A percentile compares a stretch with the other conserved stretches of the same genome.
These are phyloP conservation scores for Posidonia oceanica DNA, from an alignment of 116 monocot genomes.

Conservation along the genomic window DNA sequence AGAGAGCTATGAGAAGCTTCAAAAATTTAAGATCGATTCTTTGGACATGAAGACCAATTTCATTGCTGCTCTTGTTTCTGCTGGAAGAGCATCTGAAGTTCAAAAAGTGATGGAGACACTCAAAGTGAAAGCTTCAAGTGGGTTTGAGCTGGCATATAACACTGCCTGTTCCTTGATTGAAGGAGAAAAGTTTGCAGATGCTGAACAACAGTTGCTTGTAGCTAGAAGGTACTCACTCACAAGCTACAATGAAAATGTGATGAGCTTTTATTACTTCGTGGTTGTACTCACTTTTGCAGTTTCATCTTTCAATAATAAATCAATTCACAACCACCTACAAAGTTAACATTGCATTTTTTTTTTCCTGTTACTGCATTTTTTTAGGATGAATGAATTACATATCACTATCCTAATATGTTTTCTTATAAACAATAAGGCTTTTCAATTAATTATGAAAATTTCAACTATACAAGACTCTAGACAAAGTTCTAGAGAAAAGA, in stretches of 20 bases:
- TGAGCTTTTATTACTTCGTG: background rate
- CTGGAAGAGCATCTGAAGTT: slow-evolving; percentile 73
- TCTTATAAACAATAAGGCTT: no score
- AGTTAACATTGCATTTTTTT: background rate
- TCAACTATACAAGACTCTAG: no score
- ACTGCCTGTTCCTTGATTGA: slow-evolving; percentile 78
- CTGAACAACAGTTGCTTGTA: slow-evolving; percentile 73
- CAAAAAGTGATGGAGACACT: slow-evolving; percentile 70
- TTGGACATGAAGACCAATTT: slow-evolving; percentile 76
- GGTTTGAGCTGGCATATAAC: slow-evolving; percentile 90
- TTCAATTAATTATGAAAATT: no score
- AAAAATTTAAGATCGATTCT: slow-evolving; percentile 78
- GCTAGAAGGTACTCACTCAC: slow-evolving; percentile 60
- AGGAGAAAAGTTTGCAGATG: slow-evolving; percentile 64
- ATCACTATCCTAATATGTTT: no score
- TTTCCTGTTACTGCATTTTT: background rate
- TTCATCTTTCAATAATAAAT: no score
- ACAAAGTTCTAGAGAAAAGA: no score
- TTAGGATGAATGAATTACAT: no score
- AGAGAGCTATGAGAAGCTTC: slow-evolving; percentile 74
- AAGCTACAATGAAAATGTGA: background rate
- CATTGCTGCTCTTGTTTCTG: slow-evolving; percentile 71
- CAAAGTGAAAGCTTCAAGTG: slow-evolving; percentile 67
- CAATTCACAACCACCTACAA: background rate
- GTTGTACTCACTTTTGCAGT: no score